phyloP scores from a whole-genome alignment of 169 alveolate species.

The Plasmodium vivax region DNA sequence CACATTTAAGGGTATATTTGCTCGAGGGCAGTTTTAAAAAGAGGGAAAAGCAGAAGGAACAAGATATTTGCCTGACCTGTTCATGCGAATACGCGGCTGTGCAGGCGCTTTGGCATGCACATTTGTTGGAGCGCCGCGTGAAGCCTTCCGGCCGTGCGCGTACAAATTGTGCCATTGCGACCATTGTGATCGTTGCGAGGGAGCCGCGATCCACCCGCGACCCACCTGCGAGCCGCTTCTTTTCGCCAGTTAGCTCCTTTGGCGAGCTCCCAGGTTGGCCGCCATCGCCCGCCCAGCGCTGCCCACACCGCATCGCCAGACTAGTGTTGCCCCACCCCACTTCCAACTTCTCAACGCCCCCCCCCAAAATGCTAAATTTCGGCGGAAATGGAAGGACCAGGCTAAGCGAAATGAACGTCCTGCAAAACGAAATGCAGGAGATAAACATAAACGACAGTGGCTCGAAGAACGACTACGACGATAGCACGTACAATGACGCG shows the following conservation, averaged over 20 bases:
- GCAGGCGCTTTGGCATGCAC: not conserved
- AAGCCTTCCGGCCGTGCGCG: not conserved
- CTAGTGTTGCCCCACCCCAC: not conserved
- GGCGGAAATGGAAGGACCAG: constrained; percentile 4
- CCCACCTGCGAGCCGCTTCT: not conserved
- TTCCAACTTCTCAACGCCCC: not conserved
- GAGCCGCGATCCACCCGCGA: not conserved
- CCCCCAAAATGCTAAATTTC: not conserved
- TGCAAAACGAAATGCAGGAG: constrained; percentile 39
- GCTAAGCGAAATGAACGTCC: constrained; percentile 40
- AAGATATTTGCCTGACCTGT: not conserved
- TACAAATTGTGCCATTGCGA: not conserved
- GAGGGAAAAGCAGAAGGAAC: not conserved
- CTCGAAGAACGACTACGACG: not conserved
- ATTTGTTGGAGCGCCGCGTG: not conserved
- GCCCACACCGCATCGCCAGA: not conserved
- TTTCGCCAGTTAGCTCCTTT: not conserved
- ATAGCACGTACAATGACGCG: not conserved
- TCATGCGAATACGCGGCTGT: not conserved
- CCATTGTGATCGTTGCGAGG: not conserved
- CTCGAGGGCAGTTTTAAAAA: not conserved
- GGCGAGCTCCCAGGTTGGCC: not conserved
- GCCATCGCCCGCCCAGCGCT: not conserved
- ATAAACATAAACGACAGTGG: not conserved
- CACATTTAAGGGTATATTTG: not conserved